phyloP scores from a whole-genome alignment of 2,329 filamentous ascomycete species.

The Mycosphaerella sp. region DNA sequence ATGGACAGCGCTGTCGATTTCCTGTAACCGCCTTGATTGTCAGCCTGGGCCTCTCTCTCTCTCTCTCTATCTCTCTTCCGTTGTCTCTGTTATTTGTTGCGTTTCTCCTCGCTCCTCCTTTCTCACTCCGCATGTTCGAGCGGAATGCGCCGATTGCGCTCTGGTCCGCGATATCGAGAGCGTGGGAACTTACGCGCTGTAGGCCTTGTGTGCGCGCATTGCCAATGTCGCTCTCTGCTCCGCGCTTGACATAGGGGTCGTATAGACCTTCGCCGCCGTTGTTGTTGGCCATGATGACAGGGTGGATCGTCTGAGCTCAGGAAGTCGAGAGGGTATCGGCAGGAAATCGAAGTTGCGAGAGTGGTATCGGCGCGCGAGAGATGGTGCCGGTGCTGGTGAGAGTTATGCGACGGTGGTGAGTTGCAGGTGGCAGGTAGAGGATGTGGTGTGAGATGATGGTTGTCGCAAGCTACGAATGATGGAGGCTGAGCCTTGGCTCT shows the following conservation, averaged over 20 bases:
- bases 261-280: constrained; percentile 23
- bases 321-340: constrained; percentile 11
- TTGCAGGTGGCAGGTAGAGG: background rate
- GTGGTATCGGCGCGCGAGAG: background rate
- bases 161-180: background rate
- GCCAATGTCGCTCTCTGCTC: constrained; percentile 18
- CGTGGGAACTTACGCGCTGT: constrained; percentile 18
- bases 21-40: constrained; percentile 47
- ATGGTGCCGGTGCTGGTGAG: background rate
- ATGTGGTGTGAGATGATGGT: background rate
- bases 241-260: constrained; percentile 27
- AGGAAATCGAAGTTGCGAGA: background rate
- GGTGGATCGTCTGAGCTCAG: constrained; percentile 9
- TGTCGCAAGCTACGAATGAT: background rate
- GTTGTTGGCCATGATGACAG: constrained; percentile 20
- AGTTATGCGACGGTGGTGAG: constrained; percentile 2
- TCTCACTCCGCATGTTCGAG: background rate
- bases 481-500: background rate
- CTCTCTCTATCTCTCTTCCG: no score
- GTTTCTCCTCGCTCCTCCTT: background rate
- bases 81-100: background rate
- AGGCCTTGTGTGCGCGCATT: constrained; percentile 24
- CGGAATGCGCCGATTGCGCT: constrained; percentile 9
- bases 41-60: constrained; percentile 6
- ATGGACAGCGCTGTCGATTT: constrained; percentile 94